phyloP scores from a whole-genome alignment of 257 asterid species.

The Rehmannia glutinosa region DNA sequence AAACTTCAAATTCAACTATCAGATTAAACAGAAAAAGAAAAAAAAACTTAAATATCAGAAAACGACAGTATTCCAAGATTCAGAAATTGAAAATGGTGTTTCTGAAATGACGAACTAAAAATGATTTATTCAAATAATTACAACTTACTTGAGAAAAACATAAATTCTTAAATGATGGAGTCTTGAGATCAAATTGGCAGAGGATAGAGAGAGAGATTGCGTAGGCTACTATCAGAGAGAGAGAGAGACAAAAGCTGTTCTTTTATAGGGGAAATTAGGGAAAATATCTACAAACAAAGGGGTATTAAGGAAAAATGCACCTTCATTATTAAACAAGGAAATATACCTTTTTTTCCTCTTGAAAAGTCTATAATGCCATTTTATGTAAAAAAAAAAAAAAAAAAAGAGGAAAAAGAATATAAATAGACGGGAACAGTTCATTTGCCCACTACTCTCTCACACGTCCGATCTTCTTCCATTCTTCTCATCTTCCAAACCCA shows the following conservation, averaged over 20 bases:
- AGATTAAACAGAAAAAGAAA: not conserved
- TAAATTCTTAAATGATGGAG: conserved; percentile 14
- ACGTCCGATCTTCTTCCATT: too few relatives aligned
- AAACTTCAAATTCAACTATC: conserved; percentile 17
- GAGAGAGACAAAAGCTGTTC: conserved; percentile 9
- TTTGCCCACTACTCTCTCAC: too few relatives aligned
- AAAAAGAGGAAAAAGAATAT: too few relatives aligned
- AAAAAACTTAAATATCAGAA: not conserved
- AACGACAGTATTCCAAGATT: conserved; percentile 18
- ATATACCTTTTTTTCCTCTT: too few relatives aligned
- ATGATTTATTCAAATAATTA: not conserved
- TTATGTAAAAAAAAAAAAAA: too few relatives aligned
- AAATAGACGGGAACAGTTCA: too few relatives aligned
- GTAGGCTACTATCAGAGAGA: conserved; percentile 37
- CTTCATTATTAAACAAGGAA: too few relatives aligned
- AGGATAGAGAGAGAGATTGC: conserved; percentile 44
- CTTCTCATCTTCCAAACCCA: too few relatives aligned
- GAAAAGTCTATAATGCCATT: too few relatives aligned
- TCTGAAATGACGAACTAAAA: conserved; percentile 4
- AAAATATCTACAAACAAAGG: too few relatives aligned
- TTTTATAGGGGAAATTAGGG: too few relatives aligned
- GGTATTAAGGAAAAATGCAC: too few relatives aligned
- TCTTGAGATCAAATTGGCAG: conserved; percentile 25
- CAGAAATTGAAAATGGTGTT: conserved; percentile 14
- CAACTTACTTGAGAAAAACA: conserved; percentile 37